Conservation (phyloP, 164 flowering plant genomes). For the Paratinospora sagittata region DNA sequence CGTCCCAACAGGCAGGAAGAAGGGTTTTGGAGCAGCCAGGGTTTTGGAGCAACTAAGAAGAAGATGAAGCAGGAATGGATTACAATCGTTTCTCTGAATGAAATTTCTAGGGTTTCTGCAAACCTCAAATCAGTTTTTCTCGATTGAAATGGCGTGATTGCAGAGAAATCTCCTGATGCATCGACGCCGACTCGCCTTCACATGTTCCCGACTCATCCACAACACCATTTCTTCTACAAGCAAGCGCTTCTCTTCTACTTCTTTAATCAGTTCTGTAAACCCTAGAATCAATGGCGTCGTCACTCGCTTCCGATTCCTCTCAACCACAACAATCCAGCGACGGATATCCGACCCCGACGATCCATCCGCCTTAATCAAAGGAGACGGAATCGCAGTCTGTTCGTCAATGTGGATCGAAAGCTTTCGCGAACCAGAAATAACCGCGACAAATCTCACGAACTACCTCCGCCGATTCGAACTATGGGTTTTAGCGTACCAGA, state of each 20-base stretch:
- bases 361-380: constrained; percentile 68
- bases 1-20: no score
- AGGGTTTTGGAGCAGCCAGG: no score
- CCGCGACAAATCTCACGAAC: constrained; percentile 47
- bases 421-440: constrained; percentile 58
- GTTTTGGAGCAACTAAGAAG: no score
- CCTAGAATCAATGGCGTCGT: constrained; percentile 23
- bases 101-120: no score
- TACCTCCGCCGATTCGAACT: constrained; percentile 69
- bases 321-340: constrained; percentile 20
- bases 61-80: no score
- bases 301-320: constrained; percentile 23
- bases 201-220: neutral
- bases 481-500: constrained; percentile 95
- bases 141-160: neutral
- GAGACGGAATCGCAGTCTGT: constrained; percentile 72
- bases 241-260: neutral
- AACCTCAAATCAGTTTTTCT: no score
- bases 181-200: constrained; percentile 1
- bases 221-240: neutral
- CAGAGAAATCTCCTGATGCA: neutral
- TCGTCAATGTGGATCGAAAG: constrained; percentile 83
- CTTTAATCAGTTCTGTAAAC: constrained; percentile 1
- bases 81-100: no score
- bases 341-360: constrained; percentile 55